These are phyloP conservation scores for Lepiota brunneoincarnata DNA, from an alignment of 768 basidiomycete genomes.

Conservation along the genomic window DNA sequence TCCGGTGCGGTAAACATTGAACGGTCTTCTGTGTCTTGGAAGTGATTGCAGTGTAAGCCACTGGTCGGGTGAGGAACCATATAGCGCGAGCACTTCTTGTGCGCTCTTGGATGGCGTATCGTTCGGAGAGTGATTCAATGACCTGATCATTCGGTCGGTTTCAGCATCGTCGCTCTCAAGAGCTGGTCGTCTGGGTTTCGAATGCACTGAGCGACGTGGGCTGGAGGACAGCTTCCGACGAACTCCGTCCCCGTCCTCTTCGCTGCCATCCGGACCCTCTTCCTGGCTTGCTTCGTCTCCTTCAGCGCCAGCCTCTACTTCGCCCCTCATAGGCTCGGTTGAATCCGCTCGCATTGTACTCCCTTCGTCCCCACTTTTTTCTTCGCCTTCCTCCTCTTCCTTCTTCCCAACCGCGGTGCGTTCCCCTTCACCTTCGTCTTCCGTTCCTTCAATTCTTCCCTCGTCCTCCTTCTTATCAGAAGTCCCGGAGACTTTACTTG, in stretches of 20 bases:
- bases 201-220: neutral
- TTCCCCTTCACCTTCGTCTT: conserved; percentile 10
- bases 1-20: neutral
- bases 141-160: neutral
- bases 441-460: conserved; percentile 9
- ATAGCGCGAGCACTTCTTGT: neutral
- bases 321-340: too few species aligned
- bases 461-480: neutral
- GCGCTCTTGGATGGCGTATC: neutral
- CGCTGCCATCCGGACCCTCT: too few species aligned
- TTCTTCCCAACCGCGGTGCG: neutral
- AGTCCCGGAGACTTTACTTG: neutral
- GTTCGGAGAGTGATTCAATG: conserved; percentile 1
- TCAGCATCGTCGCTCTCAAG: conserved; percentile 6
- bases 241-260: neutral
- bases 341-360: too few species aligned
- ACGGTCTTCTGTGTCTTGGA: neutral
- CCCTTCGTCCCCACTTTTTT: neutral
- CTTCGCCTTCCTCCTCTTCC: neutral
- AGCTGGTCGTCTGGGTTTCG: conserved; percentile 1
- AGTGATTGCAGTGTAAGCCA: neutral
- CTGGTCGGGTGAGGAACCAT: neutral
- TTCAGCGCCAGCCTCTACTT: too few species aligned
- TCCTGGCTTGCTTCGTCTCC: too few species aligned
- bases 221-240: neutral